Evolutionary conservation across 1,284 basidiomycete genomes (phyloP).

Genomic region (Caloboletus firmus): DNA sequence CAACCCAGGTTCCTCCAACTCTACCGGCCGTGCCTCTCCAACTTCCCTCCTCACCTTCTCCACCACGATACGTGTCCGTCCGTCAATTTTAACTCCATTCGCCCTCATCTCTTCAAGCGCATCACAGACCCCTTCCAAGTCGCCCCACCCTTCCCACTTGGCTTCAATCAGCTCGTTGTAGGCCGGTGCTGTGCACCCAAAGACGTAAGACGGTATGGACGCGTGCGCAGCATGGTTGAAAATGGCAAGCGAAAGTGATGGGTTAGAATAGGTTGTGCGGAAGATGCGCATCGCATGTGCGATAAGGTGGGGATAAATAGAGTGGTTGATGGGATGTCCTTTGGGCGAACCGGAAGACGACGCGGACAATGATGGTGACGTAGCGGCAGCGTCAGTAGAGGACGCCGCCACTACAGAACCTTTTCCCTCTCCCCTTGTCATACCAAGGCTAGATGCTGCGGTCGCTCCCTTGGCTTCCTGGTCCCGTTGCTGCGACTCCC

Average conservation of each 20-base stretch:
- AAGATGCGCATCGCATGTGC: conserved; percentile 74
- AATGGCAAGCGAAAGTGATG: conserved; percentile 79
- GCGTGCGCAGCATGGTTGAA: conserved; percentile 76
- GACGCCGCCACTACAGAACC: not conserved
- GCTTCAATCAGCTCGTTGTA: conserved; percentile 85
- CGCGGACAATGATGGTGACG: conserved; percentile 2
- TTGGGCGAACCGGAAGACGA: conserved; percentile 11
- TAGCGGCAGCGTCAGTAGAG: not conserved
- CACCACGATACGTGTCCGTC: conserved; percentile 57
- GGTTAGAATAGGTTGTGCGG: conserved; percentile 73
- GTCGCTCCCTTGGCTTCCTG: conserved; percentile 43
- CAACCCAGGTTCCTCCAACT: conserved; percentile 14
- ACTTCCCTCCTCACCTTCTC: conserved; percentile 68
- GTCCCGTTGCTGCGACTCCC: conserved; percentile 50
- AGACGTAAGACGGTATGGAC: conserved; percentile 77
- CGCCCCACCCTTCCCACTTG: conserved; percentile 78
- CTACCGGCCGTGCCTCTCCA: conserved; percentile 42
- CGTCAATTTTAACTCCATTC: conserved; percentile 71
- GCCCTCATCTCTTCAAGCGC: conserved; percentile 79
- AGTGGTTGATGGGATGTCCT: conserved; percentile 49
- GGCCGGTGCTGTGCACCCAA: conserved; percentile 80
- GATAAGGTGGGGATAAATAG: conserved; percentile 73
- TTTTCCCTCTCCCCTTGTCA: not conserved
- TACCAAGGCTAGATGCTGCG: not conserved
- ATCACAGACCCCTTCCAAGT: conserved; percentile 70